phyloP scores from a whole-genome alignment of 2,329 filamentous ascomycete species.

The Hortaea sp. region DNA sequence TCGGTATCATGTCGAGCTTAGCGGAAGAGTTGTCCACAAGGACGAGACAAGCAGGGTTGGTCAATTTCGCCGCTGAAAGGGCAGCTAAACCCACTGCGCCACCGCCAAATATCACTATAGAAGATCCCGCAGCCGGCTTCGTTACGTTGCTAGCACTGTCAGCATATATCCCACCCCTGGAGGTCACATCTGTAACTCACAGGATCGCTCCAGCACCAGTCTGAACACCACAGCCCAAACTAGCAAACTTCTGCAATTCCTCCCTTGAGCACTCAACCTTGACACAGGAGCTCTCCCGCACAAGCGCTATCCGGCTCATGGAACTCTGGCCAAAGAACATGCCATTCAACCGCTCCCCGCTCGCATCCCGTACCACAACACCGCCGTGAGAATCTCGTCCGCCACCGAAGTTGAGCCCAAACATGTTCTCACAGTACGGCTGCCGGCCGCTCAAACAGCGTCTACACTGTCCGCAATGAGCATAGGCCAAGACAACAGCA shows the following conservation, averaged over 20 bases:
- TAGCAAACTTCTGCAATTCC: slow-evolving; percentile 12
- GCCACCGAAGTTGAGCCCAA: slow-evolving; percentile 10
- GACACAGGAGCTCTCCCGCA: slow-evolving; percentile 9
- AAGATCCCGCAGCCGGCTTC: slow-evolving; percentile 7
- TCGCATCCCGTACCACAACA: slow-evolving; percentile 5
- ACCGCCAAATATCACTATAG: slow-evolving; percentile 13
- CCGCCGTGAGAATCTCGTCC: slow-evolving; percentile 1
- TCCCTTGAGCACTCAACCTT: slow-evolving; percentile 8
- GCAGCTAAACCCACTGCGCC: slow-evolving; percentile 16
- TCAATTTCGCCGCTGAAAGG: slow-evolving; percentile 8
- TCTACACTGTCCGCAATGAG: slow-evolving; percentile 10
- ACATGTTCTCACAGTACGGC: slow-evolving; percentile 12
- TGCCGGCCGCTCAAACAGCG: slow-evolving; percentile 6
- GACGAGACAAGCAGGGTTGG: slow-evolving; percentile 5
- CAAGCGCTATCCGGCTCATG: slow-evolving; percentile 12
- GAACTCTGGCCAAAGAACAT: slow-evolving; percentile 16
- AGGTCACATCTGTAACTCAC: slow-evolving; percentile 3
- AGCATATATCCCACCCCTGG: neutral
- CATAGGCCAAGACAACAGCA: slow-evolving; percentile 10
- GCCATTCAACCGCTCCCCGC: slow-evolving; percentile 7
- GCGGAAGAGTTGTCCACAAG: slow-evolving; percentile 13
- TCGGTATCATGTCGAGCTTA: slow-evolving; percentile 12
- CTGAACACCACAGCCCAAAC: slow-evolving; percentile 15
- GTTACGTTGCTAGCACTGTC: slow-evolving; percentile 10
- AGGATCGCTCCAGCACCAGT: slow-evolving; percentile 16